Evolutionary conservation across 192 early-diverging fungal genomes (phyloP), one percentile per base, ranked within the genome.

Genomic region (Rhizophlyctis rosea): DNA sequence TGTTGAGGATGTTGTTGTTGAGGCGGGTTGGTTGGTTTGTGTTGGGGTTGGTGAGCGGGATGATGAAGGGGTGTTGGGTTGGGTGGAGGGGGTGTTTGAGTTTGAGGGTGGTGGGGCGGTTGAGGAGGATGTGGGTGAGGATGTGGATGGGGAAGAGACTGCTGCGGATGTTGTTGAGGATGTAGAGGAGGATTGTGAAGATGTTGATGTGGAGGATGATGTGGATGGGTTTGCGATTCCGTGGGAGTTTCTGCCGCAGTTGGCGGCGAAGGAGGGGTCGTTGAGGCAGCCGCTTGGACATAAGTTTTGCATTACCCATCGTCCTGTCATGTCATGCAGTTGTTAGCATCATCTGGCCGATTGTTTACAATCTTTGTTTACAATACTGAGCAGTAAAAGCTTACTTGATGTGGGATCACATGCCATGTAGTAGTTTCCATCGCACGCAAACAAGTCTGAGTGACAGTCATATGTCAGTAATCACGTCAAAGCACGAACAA

Each of bases 241-340:
- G 24, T 64, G 34, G 34, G 16, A 47, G 32, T 34, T 65, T 18
- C 39, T 4, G 27, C 52, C 33, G 50, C 69, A 67, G 63, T 65
- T 67, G 29, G 33, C 34, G 24, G 64, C 64, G 34, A 63, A 72
- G 30, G 64, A 25, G 4, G 70, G 64, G 34, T 62, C 58, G 16
- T 29, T 39, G 34, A 67, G 32, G 47, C 70, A 72, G 24, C 32
- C 54, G 16, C 14, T 21, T 13, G 50, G 25, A 50, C 70, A 72
- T 23, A 63, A 35, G 62, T 72, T 72, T 44, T 72, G 70, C 16
- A 62, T 31, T 21, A 52, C 61, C 70, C 70, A 72, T 34, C 57
- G 57, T 0, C 59, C 65, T 67, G 3, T 7, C 29, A 36, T 5
- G 47, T 31, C 47, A 4, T 1, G 16, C 2, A 44, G 34, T 24